Base-by-base conservation (phyloP, 352 stramenopile species). In the Globisporangium viniferum region DNA sequence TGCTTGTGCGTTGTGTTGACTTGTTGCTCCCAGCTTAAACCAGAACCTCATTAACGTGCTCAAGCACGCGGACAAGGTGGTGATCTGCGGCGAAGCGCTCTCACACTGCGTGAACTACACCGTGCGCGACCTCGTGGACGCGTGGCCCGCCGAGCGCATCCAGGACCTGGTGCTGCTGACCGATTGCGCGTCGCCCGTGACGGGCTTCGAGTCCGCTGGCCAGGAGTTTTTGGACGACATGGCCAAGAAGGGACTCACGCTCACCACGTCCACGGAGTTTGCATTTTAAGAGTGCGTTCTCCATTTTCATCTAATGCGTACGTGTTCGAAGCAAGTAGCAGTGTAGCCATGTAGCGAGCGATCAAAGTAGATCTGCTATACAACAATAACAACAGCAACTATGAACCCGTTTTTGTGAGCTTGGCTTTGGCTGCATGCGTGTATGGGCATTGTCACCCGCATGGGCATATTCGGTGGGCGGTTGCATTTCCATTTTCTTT, bases 81-180 rank as follows among this genome's bases (percentile, higher is more conserved):
- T 97, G 15, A 79, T 99, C 41, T 98, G 92, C 62, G 97, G 97
- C 29, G 94, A 99, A 75, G 96, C 97, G 7, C 80, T 97, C 67
- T 98, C 92, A 48, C 97, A 99, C 76, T 99, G 97, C 78, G 96
- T 99, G 35, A 99, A 99, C 75, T 98, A 98, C 79, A 98, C 96
- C 0, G 76, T 98, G 9, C 81, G 95, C 20, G 95, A 99, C 69
- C 84, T 99, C 48, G 79, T 97, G 0, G 74, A 85, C 24, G 71
- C 87, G 29, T 98, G 91, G 92, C 84, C 91, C 1, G 75, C 74
- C 31, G 77, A 92, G 9, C 77, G 93, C n/a, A 62, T 78, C 14
- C 53, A 70, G 7, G 79, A 95, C 71, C 66, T 97, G 44, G 75
- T 94, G n/a, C 67, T 97, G 31, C 63, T 97, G 39, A 89, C 82